Evolutionary conservation across 495 filamentous ascomycete species (phyloP).

Genomic region (Talaromyces proteolyticus): DNA sequence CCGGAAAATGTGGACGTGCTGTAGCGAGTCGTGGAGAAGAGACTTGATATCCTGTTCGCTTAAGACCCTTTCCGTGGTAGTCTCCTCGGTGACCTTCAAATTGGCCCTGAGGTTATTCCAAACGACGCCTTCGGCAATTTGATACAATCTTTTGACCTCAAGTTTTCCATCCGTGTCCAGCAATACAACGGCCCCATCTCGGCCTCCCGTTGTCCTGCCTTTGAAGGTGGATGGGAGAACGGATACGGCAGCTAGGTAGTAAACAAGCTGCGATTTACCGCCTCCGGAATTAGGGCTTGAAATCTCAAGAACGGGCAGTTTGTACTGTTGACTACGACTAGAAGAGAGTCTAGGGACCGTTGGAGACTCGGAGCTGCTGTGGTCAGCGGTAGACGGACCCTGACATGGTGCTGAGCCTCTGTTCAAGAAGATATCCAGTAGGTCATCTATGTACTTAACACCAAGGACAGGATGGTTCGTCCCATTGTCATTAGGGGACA

Average conservation of each 20-base stretch:
- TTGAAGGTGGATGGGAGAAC: constrained; percentile 45
- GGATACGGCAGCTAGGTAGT: constrained; percentile 56
- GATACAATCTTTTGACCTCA: constrained; percentile 48
- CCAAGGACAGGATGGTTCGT: constrained; percentile 21
- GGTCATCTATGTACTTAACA: constrained; percentile 40
- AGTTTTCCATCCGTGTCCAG: constrained; percentile 69
- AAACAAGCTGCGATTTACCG: constrained; percentile 63
- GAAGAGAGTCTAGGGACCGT: background rate
- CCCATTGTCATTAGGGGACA: constrained; percentile 1
- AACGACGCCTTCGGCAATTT: constrained; percentile 26
- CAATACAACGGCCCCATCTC: constrained; percentile 55
- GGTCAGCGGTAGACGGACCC: too few relatives aligned
- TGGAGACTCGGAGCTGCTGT: background rate
- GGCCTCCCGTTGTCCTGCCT: constrained; percentile 32
- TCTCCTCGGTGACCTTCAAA: constrained; percentile 1
- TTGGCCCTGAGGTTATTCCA: background rate
- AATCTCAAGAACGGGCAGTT: constrained; percentile 51
- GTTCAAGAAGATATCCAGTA: constrained; percentile 40
- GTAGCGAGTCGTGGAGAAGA: constrained; percentile 27
- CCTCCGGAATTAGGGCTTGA: constrained; percentile 45
- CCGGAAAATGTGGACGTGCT: constrained; percentile 50
- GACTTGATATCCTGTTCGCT: constrained; percentile 17
- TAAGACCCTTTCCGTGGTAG: constrained; percentile 3
- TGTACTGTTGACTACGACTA: constrained; percentile 1
- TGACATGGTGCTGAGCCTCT: too few relatives aligned